Conservation (phyloP, 768 basidiomycete genomes). For the Auricularia cornea region DNA sequence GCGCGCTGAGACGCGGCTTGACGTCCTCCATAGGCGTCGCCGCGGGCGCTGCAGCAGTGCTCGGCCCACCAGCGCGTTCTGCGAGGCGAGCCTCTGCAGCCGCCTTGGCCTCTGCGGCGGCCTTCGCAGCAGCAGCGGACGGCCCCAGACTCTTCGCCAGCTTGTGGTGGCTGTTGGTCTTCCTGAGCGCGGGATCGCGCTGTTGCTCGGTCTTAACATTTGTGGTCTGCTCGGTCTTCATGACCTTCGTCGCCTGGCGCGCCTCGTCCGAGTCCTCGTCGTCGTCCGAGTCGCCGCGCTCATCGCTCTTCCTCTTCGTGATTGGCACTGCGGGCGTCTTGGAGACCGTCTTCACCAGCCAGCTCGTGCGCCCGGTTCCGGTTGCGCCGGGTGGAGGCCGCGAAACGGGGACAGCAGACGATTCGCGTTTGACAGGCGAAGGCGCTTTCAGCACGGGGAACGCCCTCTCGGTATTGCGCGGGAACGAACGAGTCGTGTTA, state of each 20-base stretch:
- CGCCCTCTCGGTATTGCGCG: background rate
- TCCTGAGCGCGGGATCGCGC: conserved; percentile 15
- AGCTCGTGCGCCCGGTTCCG: background rate
- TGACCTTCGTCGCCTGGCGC: background rate
- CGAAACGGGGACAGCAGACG: background rate
- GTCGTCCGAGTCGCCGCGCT: background rate
- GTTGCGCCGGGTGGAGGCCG: background rate
- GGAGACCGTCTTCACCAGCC: background rate
- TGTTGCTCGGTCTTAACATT: conserved; percentile 2
- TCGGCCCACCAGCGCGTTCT: conserved; percentile 43
- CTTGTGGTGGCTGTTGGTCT: conserved; percentile 22
- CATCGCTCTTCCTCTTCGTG: background rate
- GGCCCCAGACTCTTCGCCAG: conserved; percentile 50
- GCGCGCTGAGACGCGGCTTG: background rate
- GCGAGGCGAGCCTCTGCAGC: conserved; percentile 64
- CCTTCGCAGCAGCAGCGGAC: conserved; percentile 49
- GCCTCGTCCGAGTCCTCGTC: background rate
- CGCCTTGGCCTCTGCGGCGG: conserved; percentile 51
- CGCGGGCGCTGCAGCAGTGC: background rate
- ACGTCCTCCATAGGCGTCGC: background rate
- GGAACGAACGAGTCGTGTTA: background rate
- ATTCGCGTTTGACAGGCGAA: background rate
- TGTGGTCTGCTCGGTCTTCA: background rate
- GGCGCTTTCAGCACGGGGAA: background rate
- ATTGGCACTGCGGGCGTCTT: background rate